Evolutionary conservation across 1,284 basidiomycete species (phyloP), one percentile per base, ranked within the genome.

Genomic region (Ustilago tritici): DNA sequence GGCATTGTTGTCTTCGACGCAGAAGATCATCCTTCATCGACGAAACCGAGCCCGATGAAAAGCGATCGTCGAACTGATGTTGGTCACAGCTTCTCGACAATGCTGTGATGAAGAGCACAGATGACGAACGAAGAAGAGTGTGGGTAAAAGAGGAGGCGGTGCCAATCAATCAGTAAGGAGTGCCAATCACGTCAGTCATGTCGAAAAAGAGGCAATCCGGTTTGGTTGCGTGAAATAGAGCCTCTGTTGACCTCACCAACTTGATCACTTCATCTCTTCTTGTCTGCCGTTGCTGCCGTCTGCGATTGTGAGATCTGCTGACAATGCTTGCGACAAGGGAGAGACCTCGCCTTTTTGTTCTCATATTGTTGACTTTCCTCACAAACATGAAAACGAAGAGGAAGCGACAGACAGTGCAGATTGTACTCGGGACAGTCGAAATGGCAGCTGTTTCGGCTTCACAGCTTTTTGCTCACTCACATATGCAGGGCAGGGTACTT

Each of bases 101-200:
- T 62, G 59, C 65, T 62, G 65, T 34, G 55, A 68, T 68, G 23
- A 3, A 1, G 17, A 12, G 2, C 32, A 36, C 12, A 31, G 23
- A 68, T 68, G 65, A 49, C 65, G 60, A 38, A 15, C 7, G 14
- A 4, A 14, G 11, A 35, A 28, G 11, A 35, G n/a, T 19, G 38
- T 28, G 19, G 46, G 46, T 49, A 19, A 41, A 35, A 19, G 34
- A 17, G 11, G 32, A 59, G 63, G 56, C 56, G 38, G 63, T 19
- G 17, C 31, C 60, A 61, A 36, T 28, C 10, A 10, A 28, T 3
- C n/a, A 23, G 11, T 3, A 11, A 14, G 19, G 36, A 31, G 58
- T 17, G n/a, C 43, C 28, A 68, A 76, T 76, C 73, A 76, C 73
- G 73, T 76, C 73, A 76, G 69, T 58, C 11, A 17, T 7, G 34